Evolutionary conservation across 2,329 filamentous ascomycete genomes (phyloP), one percentile per base, ranked within the genome.

Genomic region (Ascochyta viciae-villosae): DNA sequence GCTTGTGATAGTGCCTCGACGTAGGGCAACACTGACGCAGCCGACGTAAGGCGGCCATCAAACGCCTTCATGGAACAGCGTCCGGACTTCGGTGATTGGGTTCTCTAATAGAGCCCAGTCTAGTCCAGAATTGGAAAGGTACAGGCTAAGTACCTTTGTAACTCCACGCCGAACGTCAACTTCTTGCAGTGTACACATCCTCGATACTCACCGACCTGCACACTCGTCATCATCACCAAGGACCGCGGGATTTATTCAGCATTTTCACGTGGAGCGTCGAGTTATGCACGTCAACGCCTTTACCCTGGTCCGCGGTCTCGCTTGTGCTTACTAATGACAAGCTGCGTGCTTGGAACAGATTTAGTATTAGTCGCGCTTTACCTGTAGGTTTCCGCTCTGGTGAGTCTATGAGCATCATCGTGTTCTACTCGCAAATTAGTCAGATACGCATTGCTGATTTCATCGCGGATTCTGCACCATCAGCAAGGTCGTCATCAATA

Each of bases 311-410:
- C 16, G 13, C 29, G 13, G 37, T 31, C 31, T 55, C 53, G 53
- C 53, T 50, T 55, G 29, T 33, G 47, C 41, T 55, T 42, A 54
- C 38, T 46, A 29, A 50, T 46, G 35, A 51, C 42, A 39, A 34
- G 39, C 19, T 39, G 35, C 42, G 26, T 41, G 42, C 42, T 43
- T 47, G 33, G 38, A 29, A 16, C 23, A 33, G n/a, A 39, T 31
- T 43, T 35, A 26, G 53, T 43, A 42, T 50, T 47, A n/a, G 47
- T 12, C 38, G 37, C 42, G 15, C 31, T 44, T 31, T 34, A 47
- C 53, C 39, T 43, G 47, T 51, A 47, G 34, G 47, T 48, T 48
- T 35, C 26, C 26, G 31, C 33, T 46, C n/a, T 31, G 27, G 31
- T 41, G 10, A 15, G 8, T 29, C 23, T 34, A 26, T 29, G 38